Evolutionary conservation across 176 grass and related monocot genomes (phyloP).

Genomic region (Luzula sylvatica): DNA sequence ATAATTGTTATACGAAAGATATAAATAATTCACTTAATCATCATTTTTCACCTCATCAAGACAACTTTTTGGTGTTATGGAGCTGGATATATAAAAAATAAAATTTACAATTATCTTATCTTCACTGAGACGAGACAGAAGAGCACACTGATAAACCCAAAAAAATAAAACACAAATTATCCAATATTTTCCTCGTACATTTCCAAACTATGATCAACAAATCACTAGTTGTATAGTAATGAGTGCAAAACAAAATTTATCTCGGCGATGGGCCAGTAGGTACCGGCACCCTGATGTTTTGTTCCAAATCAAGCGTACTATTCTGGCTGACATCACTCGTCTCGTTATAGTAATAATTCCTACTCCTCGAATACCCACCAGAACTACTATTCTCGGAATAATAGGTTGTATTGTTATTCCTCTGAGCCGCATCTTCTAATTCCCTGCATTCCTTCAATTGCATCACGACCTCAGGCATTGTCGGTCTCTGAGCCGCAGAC

Average conservation of each 20-base stretch:
- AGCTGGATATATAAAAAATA: too few species aligned
- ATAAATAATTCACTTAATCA: too few species aligned
- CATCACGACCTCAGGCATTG: constrained; percentile 24
- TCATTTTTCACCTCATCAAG: too few species aligned
- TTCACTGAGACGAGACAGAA: too few species aligned
- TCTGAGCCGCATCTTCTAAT: constrained; percentile 2
- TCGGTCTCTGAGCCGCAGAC: constrained; percentile 1
- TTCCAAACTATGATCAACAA: too few species aligned
- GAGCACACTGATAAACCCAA: too few species aligned
- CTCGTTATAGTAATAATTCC: not conserved
- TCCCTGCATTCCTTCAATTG: constrained; percentile 29
- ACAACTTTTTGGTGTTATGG: too few species aligned
- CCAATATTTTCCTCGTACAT: too few species aligned
- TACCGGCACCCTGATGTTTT: constrained; percentile 24
- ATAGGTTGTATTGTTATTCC: not conserved
- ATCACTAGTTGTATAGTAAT: too few species aligned
- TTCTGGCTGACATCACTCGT: constrained; percentile 13
- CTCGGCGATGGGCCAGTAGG: constrained; percentile 18
- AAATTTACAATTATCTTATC: too few species aligned
- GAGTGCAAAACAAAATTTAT: not conserved
- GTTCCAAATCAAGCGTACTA: constrained; percentile 19
- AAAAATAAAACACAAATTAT: too few species aligned
- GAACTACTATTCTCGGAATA: not conserved
- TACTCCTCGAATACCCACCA: constrained; percentile 1
- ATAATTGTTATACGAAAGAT: too few species aligned